Percentiles rank a stretch among this genome's conserved stretches.
phyloP scores from a whole-genome alignment of 2,329 filamentous ascomycete genomes.

The Aschersonia sp. region DNA sequence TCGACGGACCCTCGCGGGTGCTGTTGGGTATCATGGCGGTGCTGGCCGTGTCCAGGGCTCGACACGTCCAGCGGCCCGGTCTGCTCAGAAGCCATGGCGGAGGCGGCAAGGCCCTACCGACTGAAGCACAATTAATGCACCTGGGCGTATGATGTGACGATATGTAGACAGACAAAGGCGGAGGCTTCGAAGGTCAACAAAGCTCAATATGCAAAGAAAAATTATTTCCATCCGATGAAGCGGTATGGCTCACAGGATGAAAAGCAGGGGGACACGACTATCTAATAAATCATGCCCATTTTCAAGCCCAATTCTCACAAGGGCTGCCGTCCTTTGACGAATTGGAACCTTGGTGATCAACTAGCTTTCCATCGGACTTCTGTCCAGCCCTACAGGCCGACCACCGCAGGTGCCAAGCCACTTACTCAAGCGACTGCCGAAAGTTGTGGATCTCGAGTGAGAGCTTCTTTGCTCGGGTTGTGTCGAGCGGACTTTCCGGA shows the following conservation, averaged over 20 bases:
- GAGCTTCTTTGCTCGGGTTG: neutral
- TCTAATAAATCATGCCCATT: too few species aligned
- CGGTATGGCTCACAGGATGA: too few species aligned
- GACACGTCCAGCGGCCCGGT: neutral
- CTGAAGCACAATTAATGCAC: too few species aligned
- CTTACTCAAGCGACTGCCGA: neutral
- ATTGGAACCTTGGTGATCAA: neutral
- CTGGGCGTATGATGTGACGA: too few species aligned
- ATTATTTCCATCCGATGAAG: too few species aligned
- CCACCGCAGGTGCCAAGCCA: neutral
- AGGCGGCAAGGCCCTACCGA: too few species aligned
- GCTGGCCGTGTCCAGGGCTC: neutral
- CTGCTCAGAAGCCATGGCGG: neutral
- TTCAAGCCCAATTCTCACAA: too few species aligned
- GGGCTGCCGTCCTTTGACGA: neutral
- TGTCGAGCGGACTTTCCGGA: neutral
- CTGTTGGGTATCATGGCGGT: neutral
- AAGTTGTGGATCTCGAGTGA: neutral
- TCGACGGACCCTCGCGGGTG: slow-evolving; percentile 1
- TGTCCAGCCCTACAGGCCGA: neutral
- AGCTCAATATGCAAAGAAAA: too few species aligned
- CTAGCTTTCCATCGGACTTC: neutral
- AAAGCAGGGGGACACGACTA: too few species aligned
- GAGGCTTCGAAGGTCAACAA: too few species aligned
- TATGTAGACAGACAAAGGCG: too few species aligned